These are phyloP conservation scores for Alternaria atra DNA, from an alignment of 2,329 filamentous ascomycete species.

Conservation along the genomic window DNA sequence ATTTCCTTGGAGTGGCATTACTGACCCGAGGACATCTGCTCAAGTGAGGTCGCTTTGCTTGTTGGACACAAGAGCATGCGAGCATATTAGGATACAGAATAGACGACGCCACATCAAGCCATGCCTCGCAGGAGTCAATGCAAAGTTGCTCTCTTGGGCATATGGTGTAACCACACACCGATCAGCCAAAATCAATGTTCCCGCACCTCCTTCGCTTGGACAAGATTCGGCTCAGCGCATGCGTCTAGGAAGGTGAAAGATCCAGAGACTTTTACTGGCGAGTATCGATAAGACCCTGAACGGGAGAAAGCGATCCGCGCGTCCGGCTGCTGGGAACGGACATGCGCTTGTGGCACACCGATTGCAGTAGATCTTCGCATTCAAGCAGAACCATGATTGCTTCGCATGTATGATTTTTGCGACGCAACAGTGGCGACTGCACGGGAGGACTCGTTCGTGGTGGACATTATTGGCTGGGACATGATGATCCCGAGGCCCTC, in stretches of 20 bases:
- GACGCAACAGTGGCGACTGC: not conserved
- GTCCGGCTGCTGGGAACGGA: constrained; percentile 2
- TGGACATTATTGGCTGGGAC: not conserved
- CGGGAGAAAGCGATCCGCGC: not conserved
- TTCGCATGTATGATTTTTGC: not conserved
- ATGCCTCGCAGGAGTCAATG: not conserved
- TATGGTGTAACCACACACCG: not conserved
- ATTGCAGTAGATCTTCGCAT: not conserved
- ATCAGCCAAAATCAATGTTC: not conserved
- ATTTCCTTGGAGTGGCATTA: not conserved
- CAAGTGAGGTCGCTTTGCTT: not conserved
- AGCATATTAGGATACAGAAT: not conserved
- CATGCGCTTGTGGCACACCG: constrained; percentile 2
- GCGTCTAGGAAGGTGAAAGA: not conserved
- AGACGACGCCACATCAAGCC: not conserved
- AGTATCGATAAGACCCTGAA: constrained; percentile 3
- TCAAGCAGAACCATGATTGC: not conserved
- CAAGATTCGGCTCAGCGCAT: constrained; percentile 8
- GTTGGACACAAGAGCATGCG: not conserved
- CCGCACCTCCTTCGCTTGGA: constrained; percentile 11
- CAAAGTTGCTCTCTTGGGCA: not conserved
- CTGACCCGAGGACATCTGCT: not conserved
- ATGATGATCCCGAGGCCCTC: not conserved
- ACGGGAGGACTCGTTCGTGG: not conserved
- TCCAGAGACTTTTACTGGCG: not conserved